These are phyloP conservation scores for Huiozyma naganishii DNA, from an alignment of 805 yeast species.

Conservation along the genomic window DNA sequence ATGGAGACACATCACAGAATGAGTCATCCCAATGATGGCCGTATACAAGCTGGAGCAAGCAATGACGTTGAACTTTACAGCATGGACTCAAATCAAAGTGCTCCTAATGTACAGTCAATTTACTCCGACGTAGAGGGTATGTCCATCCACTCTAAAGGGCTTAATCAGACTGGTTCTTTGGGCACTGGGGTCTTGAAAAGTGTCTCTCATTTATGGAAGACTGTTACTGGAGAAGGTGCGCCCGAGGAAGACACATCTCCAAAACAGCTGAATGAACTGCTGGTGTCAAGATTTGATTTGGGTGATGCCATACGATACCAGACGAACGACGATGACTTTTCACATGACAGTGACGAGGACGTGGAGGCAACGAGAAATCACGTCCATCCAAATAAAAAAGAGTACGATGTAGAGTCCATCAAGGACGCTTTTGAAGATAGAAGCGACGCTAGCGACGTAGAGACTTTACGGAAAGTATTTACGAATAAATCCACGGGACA, in stretches of 20 bases:
- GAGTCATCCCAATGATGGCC: too few relatives aligned
- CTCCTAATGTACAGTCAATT: neutral
- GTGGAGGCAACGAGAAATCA: neutral
- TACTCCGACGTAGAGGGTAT: neutral
- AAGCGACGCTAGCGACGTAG: neutral
- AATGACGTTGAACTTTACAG: neutral
- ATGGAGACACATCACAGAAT: too few relatives aligned
- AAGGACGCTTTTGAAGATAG: neutral
- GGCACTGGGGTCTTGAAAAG: too few relatives aligned
- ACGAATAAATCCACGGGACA: conserved; percentile 29
- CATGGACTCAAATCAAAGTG: neutral
- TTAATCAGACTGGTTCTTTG: neutral
- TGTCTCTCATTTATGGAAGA: too few relatives aligned
- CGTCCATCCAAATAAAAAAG: neutral
- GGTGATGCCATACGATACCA: conserved; percentile 22
- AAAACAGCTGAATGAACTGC: conserved; percentile 6
- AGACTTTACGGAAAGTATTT: conserved; percentile 23
- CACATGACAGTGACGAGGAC: neutral
- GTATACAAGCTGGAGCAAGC: too few relatives aligned
- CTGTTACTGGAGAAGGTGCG: too few relatives aligned
- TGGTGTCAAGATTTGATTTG: conserved; percentile 17
- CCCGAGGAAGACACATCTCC: too few relatives aligned
- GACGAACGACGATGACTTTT: conserved; percentile 3
- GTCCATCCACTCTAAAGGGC: neutral
- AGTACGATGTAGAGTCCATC: neutral